Conservation (phyloP, 345 rosid species). For the Acer campestre region DNA sequence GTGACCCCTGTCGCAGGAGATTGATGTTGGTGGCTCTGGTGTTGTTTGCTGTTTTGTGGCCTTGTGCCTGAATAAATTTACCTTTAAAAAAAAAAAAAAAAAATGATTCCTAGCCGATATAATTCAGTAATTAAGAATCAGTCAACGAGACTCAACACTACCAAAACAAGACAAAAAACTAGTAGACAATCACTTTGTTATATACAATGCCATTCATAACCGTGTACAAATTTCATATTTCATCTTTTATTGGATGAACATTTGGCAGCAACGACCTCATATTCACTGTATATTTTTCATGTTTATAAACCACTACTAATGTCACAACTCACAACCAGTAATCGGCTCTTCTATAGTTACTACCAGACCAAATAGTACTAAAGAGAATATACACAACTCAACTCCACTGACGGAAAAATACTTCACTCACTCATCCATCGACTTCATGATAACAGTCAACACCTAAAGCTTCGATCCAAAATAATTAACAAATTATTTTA, state of each 20-base stretch:
- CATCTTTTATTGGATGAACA: background rate
- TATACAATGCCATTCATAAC: background rate
- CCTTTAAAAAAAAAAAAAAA: no score
- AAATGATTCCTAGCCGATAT: background rate
- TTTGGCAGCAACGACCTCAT: background rate
- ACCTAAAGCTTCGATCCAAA: conserved; percentile 4
- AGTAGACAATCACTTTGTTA: background rate
- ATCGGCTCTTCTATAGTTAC: background rate
- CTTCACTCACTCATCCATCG: background rate
- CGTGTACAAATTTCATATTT: background rate
- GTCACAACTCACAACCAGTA: background rate
- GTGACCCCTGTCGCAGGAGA: no score
- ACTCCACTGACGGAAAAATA: background rate
- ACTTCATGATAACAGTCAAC: conserved; percentile 5
- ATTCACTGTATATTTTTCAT: background rate
- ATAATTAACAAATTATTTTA: background rate
- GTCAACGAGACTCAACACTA: background rate
- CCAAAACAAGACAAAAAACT: background rate
- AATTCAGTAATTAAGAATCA: conserved; percentile 5
- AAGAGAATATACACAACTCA: background rate
- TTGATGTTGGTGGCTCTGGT: no score
- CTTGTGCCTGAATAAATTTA: no score
- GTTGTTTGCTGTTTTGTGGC: no score
- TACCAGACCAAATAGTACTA: background rate
- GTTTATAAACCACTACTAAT: background rate